Conservation (phyloP, 345 rosid genomes). For the Camelina hispida region DNA sequence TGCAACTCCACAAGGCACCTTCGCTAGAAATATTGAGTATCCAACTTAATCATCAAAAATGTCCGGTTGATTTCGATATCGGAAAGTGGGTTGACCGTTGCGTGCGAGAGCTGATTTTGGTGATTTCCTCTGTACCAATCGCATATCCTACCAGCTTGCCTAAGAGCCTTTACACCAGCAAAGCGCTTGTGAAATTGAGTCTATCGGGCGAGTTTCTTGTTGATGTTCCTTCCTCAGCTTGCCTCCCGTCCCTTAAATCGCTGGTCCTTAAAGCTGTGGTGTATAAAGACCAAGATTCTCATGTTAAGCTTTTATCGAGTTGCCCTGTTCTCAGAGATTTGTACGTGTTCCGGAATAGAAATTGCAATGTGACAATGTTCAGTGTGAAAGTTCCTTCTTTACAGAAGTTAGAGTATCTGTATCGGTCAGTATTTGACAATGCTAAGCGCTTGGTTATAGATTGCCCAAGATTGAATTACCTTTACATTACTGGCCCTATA, state of each 20-base stretch:
- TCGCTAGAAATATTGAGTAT: not conserved
- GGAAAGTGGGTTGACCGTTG: not conserved
- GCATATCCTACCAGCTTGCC: not conserved
- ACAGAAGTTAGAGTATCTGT: not conserved
- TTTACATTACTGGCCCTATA: not conserved
- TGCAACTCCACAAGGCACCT: slow-evolving; percentile 5
- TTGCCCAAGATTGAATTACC: not conserved
- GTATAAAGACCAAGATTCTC: slow-evolving; percentile 29
- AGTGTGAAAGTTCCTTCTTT: slow-evolving; percentile 29
- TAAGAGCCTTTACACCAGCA: not conserved
- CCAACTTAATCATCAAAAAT: no score
- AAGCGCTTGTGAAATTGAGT: not conserved
- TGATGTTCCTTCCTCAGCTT: not conserved
- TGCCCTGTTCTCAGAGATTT: slow-evolving; percentile 21
- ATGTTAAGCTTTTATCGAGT: slow-evolving; percentile 11
- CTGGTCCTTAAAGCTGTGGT: not conserved
- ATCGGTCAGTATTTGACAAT: not conserved
- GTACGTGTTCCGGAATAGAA: accelerated
- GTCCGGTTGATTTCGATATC: not conserved
- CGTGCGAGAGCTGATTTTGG: not conserved
- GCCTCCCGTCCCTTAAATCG: not conserved
- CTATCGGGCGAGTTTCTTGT: not conserved
- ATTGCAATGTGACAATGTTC: slow-evolving; percentile 19
- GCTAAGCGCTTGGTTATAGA: slow-evolving; percentile 7
- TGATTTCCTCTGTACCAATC: no score